Evolutionary conservation across 306 rosid genomes (phyloP), one percentile per base, ranked within the genome.

Genomic region (Citrullus mucosospermus): DNA sequence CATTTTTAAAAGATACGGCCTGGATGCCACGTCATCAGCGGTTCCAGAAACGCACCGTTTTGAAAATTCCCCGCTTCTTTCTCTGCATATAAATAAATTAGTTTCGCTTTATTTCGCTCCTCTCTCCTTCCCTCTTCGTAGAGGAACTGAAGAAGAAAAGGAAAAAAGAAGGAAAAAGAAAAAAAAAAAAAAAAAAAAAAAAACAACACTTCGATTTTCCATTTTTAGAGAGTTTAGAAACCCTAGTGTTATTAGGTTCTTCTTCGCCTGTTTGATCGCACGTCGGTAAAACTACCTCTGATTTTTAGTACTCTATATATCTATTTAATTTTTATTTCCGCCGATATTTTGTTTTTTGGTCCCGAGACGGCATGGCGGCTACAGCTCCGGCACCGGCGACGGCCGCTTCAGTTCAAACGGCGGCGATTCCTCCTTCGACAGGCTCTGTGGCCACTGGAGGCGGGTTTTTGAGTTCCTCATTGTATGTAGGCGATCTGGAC

Each of bases 401-500:
- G 1, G 17, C 28, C 25, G 44, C 85, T 77, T 78, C 38, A 18
- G 60, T 32, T 62, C 72, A 28, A 22, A 67, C 65, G 88, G 89
- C 89, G 57, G 81, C 85, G 61, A 86, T 66, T 78, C 39, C 89
- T 77, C 83, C 78, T 78, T 82, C 32, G 8, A 12, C 1, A 55
- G 78, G 48, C 55, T 14, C 81, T 53, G 76, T 30, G 30, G 32
- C 70, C 43, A 34, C 66, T 79, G 79, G 87, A 78, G 79, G 58
- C 83, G 77, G 74, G 3, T 84, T 78, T 7, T 72, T 79, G 20
- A 90, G 84, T 63, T 85, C 87, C 2, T 93, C 98, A 39, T 78
- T 91, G 80, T 93, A 93, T 72, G 96, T 91, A 0, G 98, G 98
- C 11, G 94, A 93, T 89, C 90, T 91, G 17, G 94, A 93, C 9